These are phyloP conservation scores for Penicillium sp. DNA, from an alignment of 2,329 filamentous ascomycete species.

Conservation along the genomic window DNA sequence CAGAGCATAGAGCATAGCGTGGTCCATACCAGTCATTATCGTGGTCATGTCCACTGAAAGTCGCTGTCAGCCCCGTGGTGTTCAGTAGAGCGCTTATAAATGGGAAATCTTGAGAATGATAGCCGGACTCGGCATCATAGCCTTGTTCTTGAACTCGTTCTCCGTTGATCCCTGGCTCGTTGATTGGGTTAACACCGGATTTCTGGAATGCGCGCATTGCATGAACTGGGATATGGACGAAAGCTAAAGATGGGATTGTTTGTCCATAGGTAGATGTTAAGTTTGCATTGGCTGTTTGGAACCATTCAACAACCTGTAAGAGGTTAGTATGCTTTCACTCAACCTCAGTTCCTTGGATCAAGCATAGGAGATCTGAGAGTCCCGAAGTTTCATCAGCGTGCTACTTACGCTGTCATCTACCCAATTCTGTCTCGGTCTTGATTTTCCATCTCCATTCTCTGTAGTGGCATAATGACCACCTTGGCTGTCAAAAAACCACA, in stretches of 20 bases:
- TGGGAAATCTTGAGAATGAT: constrained; percentile 52
- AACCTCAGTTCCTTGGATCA: neutral
- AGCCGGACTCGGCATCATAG: constrained; percentile 21
- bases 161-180: constrained; percentile 49
- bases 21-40: constrained; percentile 56
- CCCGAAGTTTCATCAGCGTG: too few species aligned
- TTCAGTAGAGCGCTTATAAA: constrained; percentile 63
- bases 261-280: constrained; percentile 32
- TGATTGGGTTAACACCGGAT: constrained; percentile 43
- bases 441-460: constrained; percentile 22
- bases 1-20: neutral
- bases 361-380: neutral
- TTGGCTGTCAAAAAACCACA: constrained; percentile 72
- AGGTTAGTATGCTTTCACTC: neutral
- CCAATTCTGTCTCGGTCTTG: constrained; percentile 42
- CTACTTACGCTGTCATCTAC: constrained; percentile 40
- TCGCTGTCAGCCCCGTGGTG: constrained; percentile 54
- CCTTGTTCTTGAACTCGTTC: constrained; percentile 40
- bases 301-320: constrained; percentile 44
- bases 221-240: constrained; percentile 55
- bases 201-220: constrained; percentile 45
- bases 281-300: constrained; percentile 33
- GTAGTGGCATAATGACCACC: constrained; percentile 56
- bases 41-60: constrained; percentile 68
- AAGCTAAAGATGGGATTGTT: constrained; percentile 51